Evolutionary conservation across 2,329 filamentous ascomycete genomes (phyloP).

Genomic region (Colletotrichum sansevieriae): DNA sequence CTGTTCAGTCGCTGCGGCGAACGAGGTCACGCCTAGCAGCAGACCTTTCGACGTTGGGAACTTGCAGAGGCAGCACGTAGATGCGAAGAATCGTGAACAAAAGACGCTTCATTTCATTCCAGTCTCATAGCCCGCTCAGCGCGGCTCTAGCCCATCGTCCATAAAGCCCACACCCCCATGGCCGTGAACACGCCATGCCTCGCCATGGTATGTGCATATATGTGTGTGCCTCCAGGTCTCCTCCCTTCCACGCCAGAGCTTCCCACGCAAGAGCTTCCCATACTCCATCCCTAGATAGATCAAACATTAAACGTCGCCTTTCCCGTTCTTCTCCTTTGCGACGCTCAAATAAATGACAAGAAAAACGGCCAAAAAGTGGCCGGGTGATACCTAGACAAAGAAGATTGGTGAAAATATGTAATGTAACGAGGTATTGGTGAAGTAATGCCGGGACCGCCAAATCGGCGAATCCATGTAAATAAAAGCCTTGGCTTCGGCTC

Average conservation of each 20-base stretch:
- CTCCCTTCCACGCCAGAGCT: no score
- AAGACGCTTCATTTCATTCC: constrained; percentile 23
- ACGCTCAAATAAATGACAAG: constrained; percentile 1
- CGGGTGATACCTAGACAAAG: constrained; percentile 13
- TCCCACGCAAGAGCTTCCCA: neutral
- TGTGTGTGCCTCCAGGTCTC: neutral
- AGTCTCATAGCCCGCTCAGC: constrained; percentile 18
- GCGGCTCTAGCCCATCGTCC: constrained; percentile 11
- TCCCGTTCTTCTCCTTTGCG: neutral
- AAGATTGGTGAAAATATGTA: constrained; percentile 15
- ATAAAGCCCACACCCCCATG: neutral
- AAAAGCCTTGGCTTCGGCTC: neutral
- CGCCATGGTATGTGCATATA: neutral
- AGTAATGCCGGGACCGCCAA: constrained; percentile 11
- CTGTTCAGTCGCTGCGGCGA: no score
- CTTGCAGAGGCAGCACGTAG: no score
- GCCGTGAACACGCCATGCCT: neutral
- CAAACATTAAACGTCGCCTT: constrained; percentile 31
- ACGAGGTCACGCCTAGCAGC: no score
- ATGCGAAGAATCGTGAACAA: neutral
- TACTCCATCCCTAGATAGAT: constrained; percentile 13
- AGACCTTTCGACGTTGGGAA: no score
- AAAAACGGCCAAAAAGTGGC: neutral
- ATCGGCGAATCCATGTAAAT: neutral
- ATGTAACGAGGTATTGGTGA: constrained; percentile 35